phyloP scores from a whole-genome alignment of 1,284 basidiomycete genomes.

The Apiotrichum veenhuisii region DNA sequence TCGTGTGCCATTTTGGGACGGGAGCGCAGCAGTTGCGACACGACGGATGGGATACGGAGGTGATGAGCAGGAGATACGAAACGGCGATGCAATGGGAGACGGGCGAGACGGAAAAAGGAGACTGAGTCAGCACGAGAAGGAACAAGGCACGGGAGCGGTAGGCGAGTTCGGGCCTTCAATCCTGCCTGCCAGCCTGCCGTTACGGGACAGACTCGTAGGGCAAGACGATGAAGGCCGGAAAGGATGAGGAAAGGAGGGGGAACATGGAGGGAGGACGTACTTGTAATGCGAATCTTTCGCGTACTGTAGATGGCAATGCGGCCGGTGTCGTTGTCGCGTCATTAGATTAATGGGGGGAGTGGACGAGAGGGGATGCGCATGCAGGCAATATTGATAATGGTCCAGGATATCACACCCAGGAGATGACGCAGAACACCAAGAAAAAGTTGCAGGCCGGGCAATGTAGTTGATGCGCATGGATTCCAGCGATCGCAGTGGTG shows the following conservation, averaged over 20 bases:
- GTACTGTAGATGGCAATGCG: constrained; percentile 11
- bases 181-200: background rate
- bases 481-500: background rate
- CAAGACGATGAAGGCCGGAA: background rate
- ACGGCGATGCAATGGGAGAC: background rate
- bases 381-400: background rate
- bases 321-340: background rate
- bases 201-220: too few relatives aligned
- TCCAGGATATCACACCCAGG: background rate
- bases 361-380: background rate
- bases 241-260: background rate
- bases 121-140: background rate
- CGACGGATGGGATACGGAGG: background rate
- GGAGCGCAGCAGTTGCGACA: background rate
- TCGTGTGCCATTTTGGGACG: background rate
- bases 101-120: background rate
- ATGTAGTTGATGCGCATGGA: background rate
- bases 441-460: background rate
- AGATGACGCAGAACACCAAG: too few relatives aligned
- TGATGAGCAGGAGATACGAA: background rate
- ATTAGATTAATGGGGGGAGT: background rate
- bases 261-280: constrained; percentile 14
- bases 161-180: background rate
- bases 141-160: background rate
- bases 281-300: constrained; percentile 34